Conservation (phyloP, 78 protist species). For the Dictyostelium firmibasis region DNA sequence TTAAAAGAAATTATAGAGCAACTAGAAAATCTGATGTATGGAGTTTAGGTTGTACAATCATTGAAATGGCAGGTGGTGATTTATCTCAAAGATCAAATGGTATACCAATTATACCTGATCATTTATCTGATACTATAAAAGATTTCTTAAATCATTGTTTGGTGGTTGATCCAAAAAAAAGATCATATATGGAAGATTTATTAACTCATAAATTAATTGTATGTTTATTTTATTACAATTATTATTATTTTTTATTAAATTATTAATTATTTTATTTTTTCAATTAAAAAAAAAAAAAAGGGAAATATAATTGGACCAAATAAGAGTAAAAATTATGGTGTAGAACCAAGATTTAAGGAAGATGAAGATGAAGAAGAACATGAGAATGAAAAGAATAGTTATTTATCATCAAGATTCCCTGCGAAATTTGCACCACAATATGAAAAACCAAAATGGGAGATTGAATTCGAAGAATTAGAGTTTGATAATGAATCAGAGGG, state of each 20-base stretch:
- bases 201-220: not conserved
- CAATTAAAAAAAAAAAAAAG: not conserved
- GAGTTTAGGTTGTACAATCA: slow-evolving; percentile 82
- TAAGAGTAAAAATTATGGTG: not conserved
- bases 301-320: not conserved
- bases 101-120: not conserved
- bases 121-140: not conserved
- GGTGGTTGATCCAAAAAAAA: not conserved
- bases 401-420: not conserved
- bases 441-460: not conserved
- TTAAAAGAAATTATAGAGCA: not conserved
- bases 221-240: not conserved
- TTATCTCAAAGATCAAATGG: not conserved
- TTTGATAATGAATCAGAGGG: not conserved
- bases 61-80: slow-evolving; percentile 83
- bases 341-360: not conserved
- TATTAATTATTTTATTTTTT: too few relatives aligned
- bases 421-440: not conserved
- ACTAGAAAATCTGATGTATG: slow-evolving; percentile 82
- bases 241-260: not conserved
- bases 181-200: not conserved
- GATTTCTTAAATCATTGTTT: not conserved
- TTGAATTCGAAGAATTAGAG: not conserved
- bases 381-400: not conserved
- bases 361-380: not conserved